These are phyloP conservation scores for Elasticomyces elasticus DNA, from an alignment of 495 filamentous ascomycete species.

Conservation along the genomic window DNA sequence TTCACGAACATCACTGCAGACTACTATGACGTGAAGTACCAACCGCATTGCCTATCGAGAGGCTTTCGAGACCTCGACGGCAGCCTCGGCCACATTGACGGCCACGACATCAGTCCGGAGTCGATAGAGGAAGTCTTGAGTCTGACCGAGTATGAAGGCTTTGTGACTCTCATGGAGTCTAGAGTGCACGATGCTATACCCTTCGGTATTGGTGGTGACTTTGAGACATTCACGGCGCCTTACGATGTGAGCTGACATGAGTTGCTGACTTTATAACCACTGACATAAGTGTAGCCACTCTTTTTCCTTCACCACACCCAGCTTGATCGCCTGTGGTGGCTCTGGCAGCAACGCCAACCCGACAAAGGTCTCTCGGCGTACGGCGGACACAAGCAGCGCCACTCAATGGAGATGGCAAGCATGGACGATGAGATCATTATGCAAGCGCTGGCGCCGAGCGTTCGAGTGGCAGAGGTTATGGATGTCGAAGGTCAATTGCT, in stretches of 20 bases:
- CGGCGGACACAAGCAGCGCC: not conserved
- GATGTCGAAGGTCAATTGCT: not conserved
- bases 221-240: slow-evolving; percentile 12
- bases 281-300: slow-evolving; percentile 5
- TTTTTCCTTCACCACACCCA: slow-evolving; percentile 18
- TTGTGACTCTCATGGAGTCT: slow-evolving; percentile 2
- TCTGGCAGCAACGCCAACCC: slow-evolving; percentile 11
- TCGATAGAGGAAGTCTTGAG: slow-evolving; percentile 7
- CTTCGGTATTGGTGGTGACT: slow-evolving; percentile 9
- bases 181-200: slow-evolving; percentile 11
- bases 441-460: not conserved
- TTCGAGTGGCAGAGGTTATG: slow-evolving; percentile 5
- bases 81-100: slow-evolving; percentile 7
- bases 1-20: slow-evolving; percentile 13
- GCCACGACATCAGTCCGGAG: slow-evolving; percentile 3
- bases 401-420: slow-evolving; percentile 5
- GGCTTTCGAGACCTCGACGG: slow-evolving; percentile 5
- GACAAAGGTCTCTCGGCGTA: not conserved
- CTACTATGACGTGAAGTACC: slow-evolving; percentile 8
- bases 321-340: slow-evolving; percentile 16
- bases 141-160: slow-evolving; percentile 2
- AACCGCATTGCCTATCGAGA: slow-evolving; percentile 22
- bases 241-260: not conserved
- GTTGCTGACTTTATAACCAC: not conserved
- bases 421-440: slow-evolving; percentile 4